phyloP scores from a whole-genome alignment of 768 basidiomycete genomes.

The Kwoniella pini region DNA sequence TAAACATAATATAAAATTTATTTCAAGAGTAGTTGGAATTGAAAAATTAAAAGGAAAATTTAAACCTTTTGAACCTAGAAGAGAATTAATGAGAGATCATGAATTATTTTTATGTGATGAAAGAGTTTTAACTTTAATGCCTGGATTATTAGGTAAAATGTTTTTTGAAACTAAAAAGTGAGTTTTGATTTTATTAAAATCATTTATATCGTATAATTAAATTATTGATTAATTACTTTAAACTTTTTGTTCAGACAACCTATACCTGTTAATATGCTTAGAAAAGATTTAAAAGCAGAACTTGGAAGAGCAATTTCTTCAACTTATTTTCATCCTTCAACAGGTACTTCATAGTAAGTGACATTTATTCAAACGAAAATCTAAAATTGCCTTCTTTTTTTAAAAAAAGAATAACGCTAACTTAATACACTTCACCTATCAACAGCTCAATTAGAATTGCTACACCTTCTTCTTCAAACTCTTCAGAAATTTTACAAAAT shows the following conservation, averaged over 20 bases:
- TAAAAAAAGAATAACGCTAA: too few species aligned
- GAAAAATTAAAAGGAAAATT: slow-evolving; percentile 93
- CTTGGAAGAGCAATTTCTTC: slow-evolving; percentile 89
- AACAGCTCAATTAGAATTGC: slow-evolving; percentile 80
- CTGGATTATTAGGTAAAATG: slow-evolving; percentile 78
- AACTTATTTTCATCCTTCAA: slow-evolving; percentile 93
- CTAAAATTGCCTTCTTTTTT: too few species aligned
- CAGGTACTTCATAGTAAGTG: slow-evolving; percentile 87
- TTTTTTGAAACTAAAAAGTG: slow-evolving; percentile 97
- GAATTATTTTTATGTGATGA: slow-evolving; percentile 93
- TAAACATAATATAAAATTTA: slow-evolving; percentile 74
- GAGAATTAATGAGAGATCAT: slow-evolving; percentile 81
- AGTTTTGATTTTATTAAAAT: too few species aligned
- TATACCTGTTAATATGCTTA: slow-evolving; percentile 83
- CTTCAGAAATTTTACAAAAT: slow-evolving; percentile 75
- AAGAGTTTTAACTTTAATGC: slow-evolving; percentile 79
- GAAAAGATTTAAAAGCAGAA: slow-evolving; percentile 87
- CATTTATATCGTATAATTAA: neutral
- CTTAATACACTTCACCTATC: too few species aligned
- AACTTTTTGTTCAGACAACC: too few species aligned
- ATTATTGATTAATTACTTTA: too few species aligned
- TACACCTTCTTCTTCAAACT: slow-evolving; percentile 65
- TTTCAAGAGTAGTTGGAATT: slow-evolving; percentile 85
- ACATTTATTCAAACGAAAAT: too few species aligned
- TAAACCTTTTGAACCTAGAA: slow-evolving; percentile 61